Base-by-base conservation (phyloP, 1,284 basidiomycete genomes). In the Rhodotorula sp. region DNA sequence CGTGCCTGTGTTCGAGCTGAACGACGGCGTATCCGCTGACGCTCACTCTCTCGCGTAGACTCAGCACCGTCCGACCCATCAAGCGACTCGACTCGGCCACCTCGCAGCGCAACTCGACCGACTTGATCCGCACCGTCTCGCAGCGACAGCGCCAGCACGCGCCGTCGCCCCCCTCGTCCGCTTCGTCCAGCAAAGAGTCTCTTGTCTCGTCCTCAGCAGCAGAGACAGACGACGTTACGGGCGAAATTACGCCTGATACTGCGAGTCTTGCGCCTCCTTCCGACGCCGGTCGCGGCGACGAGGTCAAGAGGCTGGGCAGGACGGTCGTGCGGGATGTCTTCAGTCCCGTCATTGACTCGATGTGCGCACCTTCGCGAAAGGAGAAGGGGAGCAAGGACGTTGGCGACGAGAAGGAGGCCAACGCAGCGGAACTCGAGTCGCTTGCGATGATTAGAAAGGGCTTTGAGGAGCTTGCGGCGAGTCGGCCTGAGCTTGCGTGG, bases 401-500 rank as follows among this genome's bases (percentile, higher is more conserved):
- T 44, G 39, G 13, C 13, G 36, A 36, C 6, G 39, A 44, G 39
- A 44, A 24, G 47, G 24, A 20, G 32, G 56, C 22, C 1, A 90
- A 91, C 73, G 91, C 92, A 46, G 84, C 86, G 61, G 90, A 94
- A 75, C 89, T 93, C 13, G 93, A 96, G 79, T 89, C 92, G 22
- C 81, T 97, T 59, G 90, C 89, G 79, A 91, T 94, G 87, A 85
- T 98, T 57, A 87, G 90, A 54, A 85, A 91, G 70, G 94, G 94
- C 1, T 96, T 97, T 79, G 82, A 86, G 60, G 91, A 94, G 77
- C 84, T 98, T 34, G 88, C 87, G 69, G 86, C 89, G 34, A 85
- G 86, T 36, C 93, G 94, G 77, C 87, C 94, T 0, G 87, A 89
- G 67, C 83, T 95, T 20, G 89, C 91, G 0, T 95, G 95, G 79